Conservation (phyloP, 768 basidiomycete species). For the Russula lepida region DNA sequence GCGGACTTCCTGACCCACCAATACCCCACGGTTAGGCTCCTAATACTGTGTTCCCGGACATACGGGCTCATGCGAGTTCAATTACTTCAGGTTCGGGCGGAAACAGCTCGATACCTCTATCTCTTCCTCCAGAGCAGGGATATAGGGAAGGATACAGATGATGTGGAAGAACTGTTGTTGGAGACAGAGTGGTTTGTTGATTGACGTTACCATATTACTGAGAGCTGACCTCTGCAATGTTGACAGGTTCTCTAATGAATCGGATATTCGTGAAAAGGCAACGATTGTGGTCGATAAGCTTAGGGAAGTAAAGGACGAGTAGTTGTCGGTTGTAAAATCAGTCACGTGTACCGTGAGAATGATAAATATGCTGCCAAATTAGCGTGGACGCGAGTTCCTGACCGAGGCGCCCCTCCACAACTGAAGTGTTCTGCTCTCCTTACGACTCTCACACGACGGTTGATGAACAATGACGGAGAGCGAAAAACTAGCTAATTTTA, state of each 20-base stretch:
- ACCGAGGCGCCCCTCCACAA: neutral
- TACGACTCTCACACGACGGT: neutral
- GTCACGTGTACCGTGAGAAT: constrained; percentile 12
- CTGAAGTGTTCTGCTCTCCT: neutral
- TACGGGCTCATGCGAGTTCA: constrained; percentile 2
- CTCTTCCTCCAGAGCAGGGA: constrained; percentile 65
- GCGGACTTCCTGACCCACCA: constrained; percentile 62
- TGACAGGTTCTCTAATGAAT: constrained; percentile 12
- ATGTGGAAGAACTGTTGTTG: constrained; percentile 58
- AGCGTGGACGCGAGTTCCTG: neutral
- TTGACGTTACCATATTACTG: neutral
- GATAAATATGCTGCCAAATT: constrained; percentile 1
- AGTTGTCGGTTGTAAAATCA: neutral
- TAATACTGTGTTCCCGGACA: constrained; percentile 14
- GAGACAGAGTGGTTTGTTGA: constrained; percentile 72
- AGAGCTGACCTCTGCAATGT: neutral
- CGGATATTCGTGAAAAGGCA: constrained; percentile 18
- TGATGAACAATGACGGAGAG: constrained; percentile 10
- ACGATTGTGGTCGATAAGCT: constrained; percentile 3
- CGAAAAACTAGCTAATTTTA: constrained; percentile 2
- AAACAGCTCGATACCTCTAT: constrained; percentile 79
- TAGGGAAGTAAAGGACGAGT: neutral
- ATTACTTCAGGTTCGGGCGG: constrained; percentile 56
- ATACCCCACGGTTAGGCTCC: constrained; percentile 64
- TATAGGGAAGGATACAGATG: constrained; percentile 53